phyloP scores from a whole-genome alignment of 1,284 basidiomycete species.

The Paramarasmius palmivorus region DNA sequence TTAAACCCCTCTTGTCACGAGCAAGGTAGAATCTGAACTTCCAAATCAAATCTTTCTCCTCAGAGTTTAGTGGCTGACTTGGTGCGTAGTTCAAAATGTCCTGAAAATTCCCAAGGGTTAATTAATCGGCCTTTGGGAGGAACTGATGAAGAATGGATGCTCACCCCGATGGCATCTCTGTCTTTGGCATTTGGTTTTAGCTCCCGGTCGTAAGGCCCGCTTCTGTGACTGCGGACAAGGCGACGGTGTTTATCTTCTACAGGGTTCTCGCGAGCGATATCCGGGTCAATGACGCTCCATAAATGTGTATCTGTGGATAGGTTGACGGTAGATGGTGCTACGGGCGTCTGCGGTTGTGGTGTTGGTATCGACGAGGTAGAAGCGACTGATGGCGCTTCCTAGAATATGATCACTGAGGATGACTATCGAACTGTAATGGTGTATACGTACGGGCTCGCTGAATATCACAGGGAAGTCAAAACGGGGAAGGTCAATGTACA shows the following conservation, averaged over 20 bases:
- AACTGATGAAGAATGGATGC: slow-evolving; percentile 28
- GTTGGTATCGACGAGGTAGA: slow-evolving; percentile 33
- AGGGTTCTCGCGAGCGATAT: slow-evolving; percentile 88
- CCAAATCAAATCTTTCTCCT: slow-evolving; percentile 98
- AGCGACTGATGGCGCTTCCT: slow-evolving; percentile 36
- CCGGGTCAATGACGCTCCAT: slow-evolving; percentile 93
- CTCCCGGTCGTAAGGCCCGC: slow-evolving; percentile 93
- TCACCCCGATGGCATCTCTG: slow-evolving; percentile 88
- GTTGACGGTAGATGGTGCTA: slow-evolving; percentile 46
- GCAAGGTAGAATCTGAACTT: slow-evolving; percentile 97
- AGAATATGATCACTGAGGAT: slow-evolving; percentile 11
- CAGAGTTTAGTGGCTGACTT: slow-evolving; percentile 82
- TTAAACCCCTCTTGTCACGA: slow-evolving; percentile 87
- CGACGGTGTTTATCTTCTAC: slow-evolving; percentile 97
- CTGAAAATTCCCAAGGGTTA: slow-evolving; percentile 38
- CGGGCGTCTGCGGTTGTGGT: slow-evolving; percentile 35
- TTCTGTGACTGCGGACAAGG: slow-evolving; percentile 91
- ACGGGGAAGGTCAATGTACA: slow-evolving; percentile 95
- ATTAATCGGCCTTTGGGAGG: neutral
- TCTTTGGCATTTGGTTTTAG: slow-evolving; percentile 96
- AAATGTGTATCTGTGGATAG: slow-evolving; percentile 67
- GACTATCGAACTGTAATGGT: neutral
- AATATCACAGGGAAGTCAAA: slow-evolving; percentile 99
- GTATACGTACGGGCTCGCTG: slow-evolving; percentile 72
- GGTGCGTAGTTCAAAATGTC: slow-evolving; percentile 91